phyloP scores from a whole-genome alignment of 75 land plant genomes.

The Pinus albicaulis region DNA sequence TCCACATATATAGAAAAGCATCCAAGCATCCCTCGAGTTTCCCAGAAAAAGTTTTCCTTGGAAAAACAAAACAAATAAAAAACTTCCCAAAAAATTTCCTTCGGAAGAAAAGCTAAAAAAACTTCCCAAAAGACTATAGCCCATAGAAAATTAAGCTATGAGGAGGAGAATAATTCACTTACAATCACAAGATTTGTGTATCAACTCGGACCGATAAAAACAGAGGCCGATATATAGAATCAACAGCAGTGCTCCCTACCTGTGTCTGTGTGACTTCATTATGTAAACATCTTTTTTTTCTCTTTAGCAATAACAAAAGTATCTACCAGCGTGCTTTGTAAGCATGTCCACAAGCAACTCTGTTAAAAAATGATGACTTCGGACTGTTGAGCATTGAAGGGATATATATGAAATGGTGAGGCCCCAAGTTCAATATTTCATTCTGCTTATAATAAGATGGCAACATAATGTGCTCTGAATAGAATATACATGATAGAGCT shows the following conservation, averaged over 20 bases:
- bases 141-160: too few species aligned
- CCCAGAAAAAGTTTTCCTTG: too few species aligned
- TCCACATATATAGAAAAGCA: too few species aligned
- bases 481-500: neutral
- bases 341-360: neutral
- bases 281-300: neutral
- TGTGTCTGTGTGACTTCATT: neutral
- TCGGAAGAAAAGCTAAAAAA: too few species aligned
- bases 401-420: neutral
- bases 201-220: neutral
- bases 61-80: too few species aligned
- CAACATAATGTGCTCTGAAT: neutral
- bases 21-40: too few species aligned
- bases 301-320: neutral
- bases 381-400: neutral
- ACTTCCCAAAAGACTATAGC: too few species aligned
- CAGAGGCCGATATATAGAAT: neutral
- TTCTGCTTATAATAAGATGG: neutral
- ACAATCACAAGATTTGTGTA: neutral
- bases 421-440: neutral
- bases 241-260: neutral
- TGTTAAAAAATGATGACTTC: neutral
- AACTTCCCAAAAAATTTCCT: too few species aligned
- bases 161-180: neutral
- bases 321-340: neutral